Evolutionary conservation across 371 early-diverging fungal genomes (phyloP).

Genomic region (Mortierella sp.): DNA sequence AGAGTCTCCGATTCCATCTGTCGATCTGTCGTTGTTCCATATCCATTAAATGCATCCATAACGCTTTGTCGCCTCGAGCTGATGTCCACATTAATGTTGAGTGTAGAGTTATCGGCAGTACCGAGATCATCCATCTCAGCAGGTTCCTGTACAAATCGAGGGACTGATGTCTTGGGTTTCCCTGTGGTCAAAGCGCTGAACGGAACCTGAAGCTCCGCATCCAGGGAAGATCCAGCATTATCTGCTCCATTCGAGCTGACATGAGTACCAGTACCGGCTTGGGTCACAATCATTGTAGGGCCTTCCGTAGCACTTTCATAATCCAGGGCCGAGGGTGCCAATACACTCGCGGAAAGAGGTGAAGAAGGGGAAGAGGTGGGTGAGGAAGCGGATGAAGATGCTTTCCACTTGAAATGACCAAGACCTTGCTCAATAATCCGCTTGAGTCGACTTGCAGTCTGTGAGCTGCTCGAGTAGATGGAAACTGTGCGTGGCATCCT

Average conservation of each 20-base stretch:
- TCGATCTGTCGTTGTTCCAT: background rate
- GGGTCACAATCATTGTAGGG: background rate
- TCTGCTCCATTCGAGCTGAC: too few species aligned
- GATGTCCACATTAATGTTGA: too few species aligned
- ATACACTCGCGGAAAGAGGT: background rate
- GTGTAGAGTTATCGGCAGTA: background rate
- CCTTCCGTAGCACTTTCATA: background rate
- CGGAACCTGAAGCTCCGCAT: too few species aligned
- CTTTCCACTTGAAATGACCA: slow-evolving; percentile 34
- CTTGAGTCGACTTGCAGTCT: slow-evolving; percentile 40
- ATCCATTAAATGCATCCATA: background rate
- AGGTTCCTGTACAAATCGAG: background rate
- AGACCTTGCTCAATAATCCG: slow-evolving; percentile 47
- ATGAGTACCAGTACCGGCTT: background rate
- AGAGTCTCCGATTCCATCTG: background rate
- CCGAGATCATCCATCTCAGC: background rate
- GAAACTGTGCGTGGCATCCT: slow-evolving; percentile 49
- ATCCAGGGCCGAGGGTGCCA: background rate
- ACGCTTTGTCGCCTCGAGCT: background rate
- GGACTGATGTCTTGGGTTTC: background rate
- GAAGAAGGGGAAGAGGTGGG: background rate
- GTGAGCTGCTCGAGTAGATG: slow-evolving; percentile 51
- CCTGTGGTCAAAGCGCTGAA: too few species aligned
- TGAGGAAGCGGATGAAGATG: slow-evolving; percentile 3
- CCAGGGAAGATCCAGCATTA: too few species aligned